These are phyloP conservation scores for Leptodontidium sp. DNA, from an alignment of 2,329 filamentous ascomycete species.

Conservation along the genomic window DNA sequence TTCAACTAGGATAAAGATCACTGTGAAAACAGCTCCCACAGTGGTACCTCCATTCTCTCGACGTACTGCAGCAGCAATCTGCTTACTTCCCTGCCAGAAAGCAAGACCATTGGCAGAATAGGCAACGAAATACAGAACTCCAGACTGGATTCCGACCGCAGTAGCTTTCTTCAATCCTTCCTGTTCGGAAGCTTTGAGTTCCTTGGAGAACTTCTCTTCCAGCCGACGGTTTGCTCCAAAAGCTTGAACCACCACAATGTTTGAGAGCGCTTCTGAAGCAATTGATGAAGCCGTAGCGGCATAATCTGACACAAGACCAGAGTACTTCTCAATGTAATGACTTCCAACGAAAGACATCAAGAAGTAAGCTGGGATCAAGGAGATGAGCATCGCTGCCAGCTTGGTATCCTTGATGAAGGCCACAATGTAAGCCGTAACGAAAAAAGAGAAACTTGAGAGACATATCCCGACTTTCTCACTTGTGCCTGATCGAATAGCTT, in stretches of 20 bases:
- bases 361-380: conserved; percentile 50
- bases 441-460: conserved; percentile 62
- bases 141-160: conserved; percentile 57
- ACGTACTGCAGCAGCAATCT: conserved; percentile 52
- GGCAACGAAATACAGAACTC: conserved; percentile 49
- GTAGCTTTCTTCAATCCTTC: conserved; percentile 59
- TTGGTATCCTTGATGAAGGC: conserved; percentile 64
- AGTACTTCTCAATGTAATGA: conserved; percentile 55
- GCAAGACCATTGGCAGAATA: conserved; percentile 61
- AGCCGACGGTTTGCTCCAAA: conserved; percentile 59
- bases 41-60: conserved; percentile 29
- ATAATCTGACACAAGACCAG: conserved; percentile 53
- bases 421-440: conserved; percentile 65
- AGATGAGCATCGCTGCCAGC: conserved; percentile 52
- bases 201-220: conserved; percentile 57
- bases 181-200: conserved; percentile 52
- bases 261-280: conserved; percentile 59
- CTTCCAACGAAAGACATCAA: conserved; percentile 56
- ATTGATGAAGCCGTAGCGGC: conserved; percentile 59
- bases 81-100: conserved; percentile 64
- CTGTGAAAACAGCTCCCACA: conserved; percentile 55
- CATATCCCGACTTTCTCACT: conserved; percentile 67
- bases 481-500: conserved; percentile 64
- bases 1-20: conserved; percentile 61
- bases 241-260: conserved; percentile 60